Conservation (phyloP, 2,329 filamentous ascomycete genomes). For the Fusarium buxicola region DNA sequence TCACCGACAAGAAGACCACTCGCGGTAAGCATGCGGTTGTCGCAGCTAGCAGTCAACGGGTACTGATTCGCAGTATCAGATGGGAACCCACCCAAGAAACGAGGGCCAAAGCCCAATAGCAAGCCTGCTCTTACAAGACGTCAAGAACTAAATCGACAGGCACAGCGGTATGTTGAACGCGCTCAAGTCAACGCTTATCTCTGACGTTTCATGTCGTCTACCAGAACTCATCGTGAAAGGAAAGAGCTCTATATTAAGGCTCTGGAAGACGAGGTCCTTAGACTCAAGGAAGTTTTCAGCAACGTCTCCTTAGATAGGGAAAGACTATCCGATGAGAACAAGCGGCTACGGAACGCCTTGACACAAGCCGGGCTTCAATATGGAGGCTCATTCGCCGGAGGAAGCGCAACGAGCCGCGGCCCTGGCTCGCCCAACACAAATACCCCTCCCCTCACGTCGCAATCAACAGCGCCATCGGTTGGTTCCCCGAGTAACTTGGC, state of each 20-base stretch:
- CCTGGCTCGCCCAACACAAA: conserved; percentile 58
- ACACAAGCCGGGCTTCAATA: conserved; percentile 63
- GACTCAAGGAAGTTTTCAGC: conserved; percentile 86
- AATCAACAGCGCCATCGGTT: conserved; percentile 56
- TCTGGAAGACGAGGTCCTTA: conserved; percentile 89
- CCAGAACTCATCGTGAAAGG: conserved; percentile 92
- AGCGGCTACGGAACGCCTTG: conserved; percentile 71
- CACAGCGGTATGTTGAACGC: conserved; percentile 77
- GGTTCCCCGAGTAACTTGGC: conserved; percentile 47
- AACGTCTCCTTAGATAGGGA: conserved; percentile 81
- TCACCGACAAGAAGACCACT: conserved; percentile 80
- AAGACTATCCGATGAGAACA: conserved; percentile 81
- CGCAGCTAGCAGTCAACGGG: neutral
- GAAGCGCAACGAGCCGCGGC: conserved; percentile 66
- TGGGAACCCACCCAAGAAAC: conserved; percentile 86
- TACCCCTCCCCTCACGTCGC: conserved; percentile 61
- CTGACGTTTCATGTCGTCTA: conserved; percentile 19
- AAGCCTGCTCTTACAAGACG: conserved; percentile 92
- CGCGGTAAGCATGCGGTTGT: conserved; percentile 65
- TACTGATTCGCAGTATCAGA: conserved; percentile 63
- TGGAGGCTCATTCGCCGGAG: conserved; percentile 52
- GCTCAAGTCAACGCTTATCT: neutral
- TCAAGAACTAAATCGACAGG: conserved; percentile 95
- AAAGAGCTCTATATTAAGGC: conserved; percentile 97
- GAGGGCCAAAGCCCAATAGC: conserved; percentile 95